phyloP scores from a whole-genome alignment of 2,329 filamentous ascomycete genomes.

The Stenocarpella maydis region DNA sequence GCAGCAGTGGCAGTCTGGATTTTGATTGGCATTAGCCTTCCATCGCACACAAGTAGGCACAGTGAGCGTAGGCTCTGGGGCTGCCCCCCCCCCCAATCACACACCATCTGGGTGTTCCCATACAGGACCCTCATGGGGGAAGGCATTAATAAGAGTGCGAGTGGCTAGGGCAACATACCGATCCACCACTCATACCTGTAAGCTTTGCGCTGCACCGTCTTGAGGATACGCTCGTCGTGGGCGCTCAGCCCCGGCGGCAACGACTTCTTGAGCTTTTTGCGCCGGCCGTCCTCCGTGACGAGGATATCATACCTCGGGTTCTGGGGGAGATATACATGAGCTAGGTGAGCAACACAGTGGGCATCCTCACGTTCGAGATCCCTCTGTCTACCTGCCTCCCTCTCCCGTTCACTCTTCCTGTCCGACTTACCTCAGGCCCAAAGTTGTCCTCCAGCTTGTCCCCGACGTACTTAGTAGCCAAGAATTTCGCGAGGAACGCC shows the following conservation, averaged over 20 bases:
- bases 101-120: background rate
- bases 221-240: slow-evolving; percentile 30
- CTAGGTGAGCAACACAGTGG: background rate
- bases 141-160: background rate
- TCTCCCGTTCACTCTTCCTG: too few relatives aligned
- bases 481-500: slow-evolving; percentile 34
- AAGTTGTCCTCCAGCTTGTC: slow-evolving; percentile 34
- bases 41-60: background rate
- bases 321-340: slow-evolving; percentile 1
- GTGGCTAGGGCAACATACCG: background rate
- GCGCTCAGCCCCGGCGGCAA: slow-evolving; percentile 27
- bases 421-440: slow-evolving; percentile 29
- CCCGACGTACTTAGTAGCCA: slow-evolving; percentile 33
- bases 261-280: slow-evolving; percentile 32
- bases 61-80: too few relatives aligned
- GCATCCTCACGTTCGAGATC: background rate
- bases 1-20: slow-evolving; percentile 34
- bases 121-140: too few relatives aligned
- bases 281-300: slow-evolving; percentile 31
- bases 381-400: background rate
- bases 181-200: slow-evolving; percentile 35
- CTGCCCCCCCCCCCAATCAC: background rate
- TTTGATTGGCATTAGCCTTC: background rate
- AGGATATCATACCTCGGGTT: slow-evolving; percentile 34
- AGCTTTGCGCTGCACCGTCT: slow-evolving; percentile 32